Conservation (phyloP, 495 filamentous ascomycete genomes). For the Penicillium riverlandense region DNA sequence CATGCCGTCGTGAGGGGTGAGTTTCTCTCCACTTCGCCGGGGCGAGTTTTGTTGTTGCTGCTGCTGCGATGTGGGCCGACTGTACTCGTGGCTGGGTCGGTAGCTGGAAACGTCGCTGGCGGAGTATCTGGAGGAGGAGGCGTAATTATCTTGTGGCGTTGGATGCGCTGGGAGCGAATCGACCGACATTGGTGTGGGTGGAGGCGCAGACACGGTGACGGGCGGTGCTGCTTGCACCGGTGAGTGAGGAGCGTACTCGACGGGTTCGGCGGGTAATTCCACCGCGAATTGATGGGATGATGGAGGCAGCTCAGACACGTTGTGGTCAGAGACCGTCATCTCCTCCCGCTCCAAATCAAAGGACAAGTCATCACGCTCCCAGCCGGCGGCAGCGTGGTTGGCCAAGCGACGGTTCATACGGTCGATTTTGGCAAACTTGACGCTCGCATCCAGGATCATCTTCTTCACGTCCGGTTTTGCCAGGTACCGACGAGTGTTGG, state of each 20-base stretch:
- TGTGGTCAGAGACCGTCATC: slow-evolving; percentile 8
- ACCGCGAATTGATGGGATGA: slow-evolving; percentile 46
- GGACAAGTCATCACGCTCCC: slow-evolving; percentile 16
- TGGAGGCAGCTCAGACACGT: slow-evolving; percentile 16
- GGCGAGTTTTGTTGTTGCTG: slow-evolving; percentile 32
- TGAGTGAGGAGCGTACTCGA: slow-evolving; percentile 26
- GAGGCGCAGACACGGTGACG: slow-evolving; percentile 17
- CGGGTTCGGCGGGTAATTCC: slow-evolving; percentile 56
- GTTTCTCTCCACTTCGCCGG: slow-evolving; percentile 37
- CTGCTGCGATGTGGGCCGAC: slow-evolving; percentile 27
- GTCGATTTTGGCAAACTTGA: slow-evolving; percentile 80
- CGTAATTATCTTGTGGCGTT: slow-evolving; percentile 21
- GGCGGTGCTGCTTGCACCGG: slow-evolving; percentile 17
- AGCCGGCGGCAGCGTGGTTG: slow-evolving; percentile 31
- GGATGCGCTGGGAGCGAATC: slow-evolving; percentile 29
- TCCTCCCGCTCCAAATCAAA: slow-evolving; percentile 21
- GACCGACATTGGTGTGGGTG: not conserved
- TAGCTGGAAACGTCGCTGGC: slow-evolving; percentile 26
- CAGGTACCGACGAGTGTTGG: slow-evolving; percentile 82
- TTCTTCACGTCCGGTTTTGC: slow-evolving; percentile 60
- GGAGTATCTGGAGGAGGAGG: slow-evolving; percentile 25
- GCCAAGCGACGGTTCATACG: slow-evolving; percentile 49
- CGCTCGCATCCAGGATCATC: slow-evolving; percentile 67
- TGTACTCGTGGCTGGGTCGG: slow-evolving; percentile 28
- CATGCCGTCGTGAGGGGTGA: slow-evolving; percentile 23